Evolutionary conservation across 768 basidiomycete genomes (phyloP).

Genomic region (Mycena indigotica): DNA sequence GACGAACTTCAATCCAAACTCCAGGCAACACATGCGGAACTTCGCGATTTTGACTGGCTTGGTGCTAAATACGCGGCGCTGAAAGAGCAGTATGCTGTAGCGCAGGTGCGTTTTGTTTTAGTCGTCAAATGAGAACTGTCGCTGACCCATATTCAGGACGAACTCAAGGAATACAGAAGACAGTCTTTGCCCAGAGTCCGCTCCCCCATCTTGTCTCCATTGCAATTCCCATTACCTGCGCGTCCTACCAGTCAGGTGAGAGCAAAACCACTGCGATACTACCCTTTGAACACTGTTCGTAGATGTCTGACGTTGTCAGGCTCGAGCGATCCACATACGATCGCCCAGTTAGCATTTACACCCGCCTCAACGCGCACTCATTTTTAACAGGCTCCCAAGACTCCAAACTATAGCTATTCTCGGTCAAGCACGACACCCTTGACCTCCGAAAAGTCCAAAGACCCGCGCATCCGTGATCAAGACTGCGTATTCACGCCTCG

Average conservation of each 20-base stretch:
- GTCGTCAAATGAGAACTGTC: not conserved
- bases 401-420: not conserved
- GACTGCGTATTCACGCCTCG: not conserved
- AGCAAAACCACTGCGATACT: not conserved
- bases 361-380: not conserved
- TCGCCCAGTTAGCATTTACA: not conserved
- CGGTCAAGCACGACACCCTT: not conserved
- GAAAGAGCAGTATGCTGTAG: not conserved
- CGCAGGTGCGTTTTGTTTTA: not conserved
- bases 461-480: not conserved
- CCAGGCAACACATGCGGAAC: not conserved
- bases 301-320: not conserved
- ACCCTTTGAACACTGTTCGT: not conserved
- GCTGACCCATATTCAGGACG: not conserved
- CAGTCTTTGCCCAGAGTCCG: not conserved
- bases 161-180: not conserved
- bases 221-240: not conserved
- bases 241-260: not conserved
- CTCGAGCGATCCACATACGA: not conserved
- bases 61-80: not conserved
- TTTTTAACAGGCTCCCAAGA: not conserved
- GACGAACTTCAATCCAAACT: not conserved
- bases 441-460: not conserved
- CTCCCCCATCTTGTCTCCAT: not conserved
- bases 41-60: not conserved